Evolutionary conservation across 2,329 filamentous ascomycete genomes (phyloP).

Genomic region (Scytalidium sp.): DNA sequence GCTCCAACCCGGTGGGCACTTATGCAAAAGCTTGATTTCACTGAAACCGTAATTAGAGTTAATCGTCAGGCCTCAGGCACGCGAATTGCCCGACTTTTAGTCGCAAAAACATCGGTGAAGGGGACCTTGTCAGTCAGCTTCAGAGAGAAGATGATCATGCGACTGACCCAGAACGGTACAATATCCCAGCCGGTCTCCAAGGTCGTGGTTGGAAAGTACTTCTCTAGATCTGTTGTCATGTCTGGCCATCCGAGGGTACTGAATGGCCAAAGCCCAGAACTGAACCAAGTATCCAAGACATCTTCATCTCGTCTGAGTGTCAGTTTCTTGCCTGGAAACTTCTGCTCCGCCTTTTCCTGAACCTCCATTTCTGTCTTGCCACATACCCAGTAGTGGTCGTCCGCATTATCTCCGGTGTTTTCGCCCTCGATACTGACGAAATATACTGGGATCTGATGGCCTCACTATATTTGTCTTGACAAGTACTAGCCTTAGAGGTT

Average conservation of each 20-base stretch:
- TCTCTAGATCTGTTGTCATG: slow-evolving; percentile 70
- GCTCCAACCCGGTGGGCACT: too few species aligned
- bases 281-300: slow-evolving; percentile 96
- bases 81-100: too few species aligned
- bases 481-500: slow-evolving; percentile 90
- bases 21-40: too few species aligned
- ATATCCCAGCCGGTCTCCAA: slow-evolving; percentile 96
- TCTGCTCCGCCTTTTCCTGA: slow-evolving; percentile 70
- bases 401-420: slow-evolving; percentile 35
- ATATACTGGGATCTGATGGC: slow-evolving; percentile 87
- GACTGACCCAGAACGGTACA: slow-evolving; percentile 81
- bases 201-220: slow-evolving; percentile 78
- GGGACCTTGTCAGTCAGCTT: slow-evolving; percentile 87
- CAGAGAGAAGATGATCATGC: slow-evolving; percentile 90
- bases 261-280: slow-evolving; percentile 88
- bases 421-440: slow-evolving; percentile 75
- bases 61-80: too few species aligned
- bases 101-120: slow-evolving; percentile 90
- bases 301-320: slow-evolving; percentile 80
- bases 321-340: slow-evolving; percentile 76
- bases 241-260: slow-evolving; percentile 87
- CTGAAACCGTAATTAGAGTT: too few species aligned
- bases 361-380: slow-evolving; percentile 77
- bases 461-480: slow-evolving; percentile 91
- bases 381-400: slow-evolving; percentile 72